Percentiles rank a stretch among this genome's conserved stretches.
Conservation (phyloP, 1,284 basidiomycete species). For the Phellopilus nigrolimitatus region DNA sequence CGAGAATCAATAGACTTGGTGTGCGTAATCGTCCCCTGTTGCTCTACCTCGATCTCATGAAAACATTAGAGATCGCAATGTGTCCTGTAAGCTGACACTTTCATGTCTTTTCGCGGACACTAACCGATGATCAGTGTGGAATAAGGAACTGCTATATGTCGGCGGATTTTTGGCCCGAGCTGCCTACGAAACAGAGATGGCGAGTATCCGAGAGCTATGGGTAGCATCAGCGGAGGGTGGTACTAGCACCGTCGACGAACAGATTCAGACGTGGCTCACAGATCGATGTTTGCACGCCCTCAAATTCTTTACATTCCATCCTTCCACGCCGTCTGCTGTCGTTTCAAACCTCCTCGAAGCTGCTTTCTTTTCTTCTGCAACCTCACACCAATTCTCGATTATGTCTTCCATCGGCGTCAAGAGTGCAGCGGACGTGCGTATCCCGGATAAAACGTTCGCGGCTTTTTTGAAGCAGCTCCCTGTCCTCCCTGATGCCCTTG, state of each 20-base stretch:
- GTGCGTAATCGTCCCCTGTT: conserved; percentile 42
- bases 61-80: conserved; percentile 61
- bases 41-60: conserved; percentile 21
- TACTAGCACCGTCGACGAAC: conserved; percentile 26
- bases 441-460: conserved; percentile 72
- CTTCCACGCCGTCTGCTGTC: conserved; percentile 82
- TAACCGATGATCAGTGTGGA: conserved; percentile 61
- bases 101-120: background rate
- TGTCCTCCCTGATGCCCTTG: conserved; percentile 63
- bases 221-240: conserved; percentile 37
- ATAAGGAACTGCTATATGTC: conserved; percentile 79
- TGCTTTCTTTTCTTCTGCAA: conserved; percentile 74
- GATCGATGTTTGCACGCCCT: conserved; percentile 76
- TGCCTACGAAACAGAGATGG: conserved; percentile 86
- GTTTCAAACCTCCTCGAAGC: conserved; percentile 79
- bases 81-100: conserved; percentile 47
- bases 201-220: conserved; percentile 53
- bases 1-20: conserved; percentile 90
- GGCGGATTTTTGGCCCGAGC: conserved; percentile 80
- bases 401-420: conserved; percentile 80
- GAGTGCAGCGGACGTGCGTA: conserved; percentile 66
- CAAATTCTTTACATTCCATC: conserved; percentile 84
- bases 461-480: conserved; percentile 82
- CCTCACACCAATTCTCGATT: conserved; percentile 56
- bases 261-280: conserved; percentile 49